A percentile compares a stretch with the other conserved stretches of the same genome.
Conservation (phyloP, 2,329 filamentous ascomycete genomes). For the Neopestalotiopsis clavispora region DNA sequence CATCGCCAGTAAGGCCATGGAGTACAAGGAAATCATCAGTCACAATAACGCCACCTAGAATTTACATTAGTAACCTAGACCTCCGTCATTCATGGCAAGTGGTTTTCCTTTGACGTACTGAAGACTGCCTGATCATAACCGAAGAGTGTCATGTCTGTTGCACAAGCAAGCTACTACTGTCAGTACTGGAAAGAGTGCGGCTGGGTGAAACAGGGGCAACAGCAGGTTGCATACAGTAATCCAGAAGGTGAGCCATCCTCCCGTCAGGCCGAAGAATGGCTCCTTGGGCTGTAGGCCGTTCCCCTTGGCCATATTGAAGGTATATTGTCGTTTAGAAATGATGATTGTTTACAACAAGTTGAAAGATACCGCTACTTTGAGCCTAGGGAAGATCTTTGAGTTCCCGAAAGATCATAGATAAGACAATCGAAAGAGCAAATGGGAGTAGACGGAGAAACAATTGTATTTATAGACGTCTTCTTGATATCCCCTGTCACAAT, state of each 20-base stretch:
- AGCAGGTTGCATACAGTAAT: neutral
- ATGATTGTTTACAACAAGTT: too few relatives aligned
- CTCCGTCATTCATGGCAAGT: neutral
- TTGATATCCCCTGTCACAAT: too few relatives aligned
- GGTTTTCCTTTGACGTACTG: slow-evolving; percentile 13
- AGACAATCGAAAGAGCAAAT: too few relatives aligned
- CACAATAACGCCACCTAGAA: slow-evolving; percentile 29
- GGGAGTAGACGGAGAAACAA: too few relatives aligned
- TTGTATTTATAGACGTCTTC: too few relatives aligned
- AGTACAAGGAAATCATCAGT: slow-evolving; percentile 30
- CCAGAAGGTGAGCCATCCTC: slow-evolving; percentile 13
- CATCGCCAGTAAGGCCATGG: slow-evolving; percentile 21
- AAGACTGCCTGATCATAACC: slow-evolving; percentile 32
- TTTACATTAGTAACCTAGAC: neutral
- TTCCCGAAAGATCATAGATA: too few relatives aligned
- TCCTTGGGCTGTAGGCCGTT: neutral
- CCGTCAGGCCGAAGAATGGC: neutral
- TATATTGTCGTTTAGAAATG: neutral
- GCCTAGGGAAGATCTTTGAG: too few relatives aligned
- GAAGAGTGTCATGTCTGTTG: slow-evolving; percentile 8
- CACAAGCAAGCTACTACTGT: neutral
- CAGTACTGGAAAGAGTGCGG: neutral
- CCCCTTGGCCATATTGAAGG: neutral
- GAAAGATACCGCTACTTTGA: too few relatives aligned
- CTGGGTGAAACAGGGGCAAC: neutral